These are phyloP conservation scores for Daldinia loculata DNA, from an alignment of 495 filamentous ascomycete genomes.

Conservation along the genomic window DNA sequence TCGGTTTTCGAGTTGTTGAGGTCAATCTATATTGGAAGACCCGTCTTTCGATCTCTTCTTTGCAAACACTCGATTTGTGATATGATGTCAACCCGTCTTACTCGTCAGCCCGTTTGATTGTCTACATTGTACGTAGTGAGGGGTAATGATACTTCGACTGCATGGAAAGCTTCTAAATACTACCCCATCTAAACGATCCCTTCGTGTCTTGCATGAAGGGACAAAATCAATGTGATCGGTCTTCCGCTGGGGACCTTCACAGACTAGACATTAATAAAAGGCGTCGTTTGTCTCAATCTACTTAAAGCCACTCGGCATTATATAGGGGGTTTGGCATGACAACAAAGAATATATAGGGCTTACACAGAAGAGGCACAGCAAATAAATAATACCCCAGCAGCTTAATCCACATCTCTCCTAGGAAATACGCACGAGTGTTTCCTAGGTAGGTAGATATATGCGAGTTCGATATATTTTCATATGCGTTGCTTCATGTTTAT, in stretches of 20 bases:
- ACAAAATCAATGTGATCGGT: not conserved
- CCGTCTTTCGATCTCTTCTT: not conserved
- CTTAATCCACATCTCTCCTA: not conserved
- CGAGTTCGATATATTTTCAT: not conserved
- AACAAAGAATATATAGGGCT: not conserved
- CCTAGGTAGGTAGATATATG: not conserved
- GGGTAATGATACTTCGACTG: constrained; percentile 12
- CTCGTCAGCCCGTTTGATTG: not conserved
- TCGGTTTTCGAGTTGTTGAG: not conserved
- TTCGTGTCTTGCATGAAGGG: not conserved
- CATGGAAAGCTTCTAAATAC: constrained; percentile 29
- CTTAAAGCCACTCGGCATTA: not conserved
- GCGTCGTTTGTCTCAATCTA: not conserved
- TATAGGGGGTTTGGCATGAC: not conserved
- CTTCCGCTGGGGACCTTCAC: not conserved
- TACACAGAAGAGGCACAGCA: not conserved
- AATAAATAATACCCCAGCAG: not conserved
- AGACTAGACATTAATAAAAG: not conserved
- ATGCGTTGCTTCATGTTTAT: not conserved
- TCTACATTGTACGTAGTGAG: not conserved
- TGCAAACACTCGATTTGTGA: not conserved
- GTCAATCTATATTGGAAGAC: no score
- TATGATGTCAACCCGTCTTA: constrained; percentile 5
- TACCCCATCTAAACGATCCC: constrained; percentile 6
- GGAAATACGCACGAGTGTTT: not conserved